A percentile compares a stretch with the other conserved stretches of the same genome.
phyloP scores from a whole-genome alignment of 225 moss, liverwort and hornwort genomes.

The Physcomitrium patens region DNA sequence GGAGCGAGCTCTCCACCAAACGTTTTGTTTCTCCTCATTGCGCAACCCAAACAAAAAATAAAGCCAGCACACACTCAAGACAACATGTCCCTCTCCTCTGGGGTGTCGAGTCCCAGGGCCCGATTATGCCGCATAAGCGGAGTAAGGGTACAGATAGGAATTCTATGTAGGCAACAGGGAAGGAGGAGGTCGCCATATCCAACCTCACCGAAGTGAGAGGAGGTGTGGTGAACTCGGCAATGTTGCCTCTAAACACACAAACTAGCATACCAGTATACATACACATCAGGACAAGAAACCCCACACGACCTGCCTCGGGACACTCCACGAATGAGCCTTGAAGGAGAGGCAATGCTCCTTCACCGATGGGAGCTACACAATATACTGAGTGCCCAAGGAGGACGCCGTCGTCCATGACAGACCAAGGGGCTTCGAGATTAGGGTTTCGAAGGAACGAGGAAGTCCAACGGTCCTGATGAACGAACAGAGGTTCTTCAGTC shows the following conservation, averaged over 20 bases:
- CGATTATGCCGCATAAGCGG: conserved; percentile 23
- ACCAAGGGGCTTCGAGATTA: too few relatives aligned
- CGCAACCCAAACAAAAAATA: background rate
- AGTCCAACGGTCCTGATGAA: too few relatives aligned
- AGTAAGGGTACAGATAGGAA: background rate
- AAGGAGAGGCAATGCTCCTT: too few relatives aligned
- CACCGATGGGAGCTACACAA: too few relatives aligned
- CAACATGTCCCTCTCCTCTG: conserved; percentile 10
- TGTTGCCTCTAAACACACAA: conserved; percentile 18
- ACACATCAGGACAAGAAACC: too few relatives aligned
- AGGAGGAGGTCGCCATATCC: conserved; percentile 39
- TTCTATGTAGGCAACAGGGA: conserved; percentile 36
- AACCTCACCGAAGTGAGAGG: background rate
- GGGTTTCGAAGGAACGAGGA: too few relatives aligned
- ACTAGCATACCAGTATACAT: too few relatives aligned
- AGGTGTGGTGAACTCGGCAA: conserved; percentile 41
- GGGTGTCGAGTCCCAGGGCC: conserved; percentile 38
- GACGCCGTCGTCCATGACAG: too few relatives aligned
- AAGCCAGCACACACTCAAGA: background rate
- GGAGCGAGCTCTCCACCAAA: conserved; percentile 24
- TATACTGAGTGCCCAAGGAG: too few relatives aligned
- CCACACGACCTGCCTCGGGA: too few relatives aligned
- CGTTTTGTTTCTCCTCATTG: background rate
- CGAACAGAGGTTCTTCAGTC: too few relatives aligned
- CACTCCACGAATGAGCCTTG: too few relatives aligned